These are phyloP conservation scores for Leucosporidium creatinivorum DNA, from an alignment of 768 basidiomycete genomes.

Conservation along the genomic window DNA sequence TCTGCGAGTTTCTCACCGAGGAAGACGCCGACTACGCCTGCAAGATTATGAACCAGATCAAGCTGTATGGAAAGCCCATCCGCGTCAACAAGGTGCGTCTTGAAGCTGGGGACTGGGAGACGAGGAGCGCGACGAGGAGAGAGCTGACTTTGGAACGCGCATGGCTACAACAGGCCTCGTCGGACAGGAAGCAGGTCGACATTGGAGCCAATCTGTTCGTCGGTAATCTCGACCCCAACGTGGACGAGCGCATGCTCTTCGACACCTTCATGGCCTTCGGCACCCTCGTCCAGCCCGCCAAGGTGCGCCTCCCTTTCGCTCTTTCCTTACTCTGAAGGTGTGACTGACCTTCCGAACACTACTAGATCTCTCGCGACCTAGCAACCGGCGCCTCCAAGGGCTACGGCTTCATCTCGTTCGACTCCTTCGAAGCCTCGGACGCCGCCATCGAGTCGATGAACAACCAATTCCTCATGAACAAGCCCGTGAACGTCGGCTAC, in stretches of 20 bases:
- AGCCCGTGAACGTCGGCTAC: constrained; percentile 92
- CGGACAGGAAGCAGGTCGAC: constrained; percentile 95
- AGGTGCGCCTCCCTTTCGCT: constrained; percentile 49
- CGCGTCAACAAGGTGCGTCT: constrained; percentile 91
- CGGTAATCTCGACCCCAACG: constrained; percentile 88
- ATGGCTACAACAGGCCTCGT: constrained; percentile 62
- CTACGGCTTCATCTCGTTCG: constrained; percentile 94
- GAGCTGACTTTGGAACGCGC: background rate
- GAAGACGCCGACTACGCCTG: constrained; percentile 99
- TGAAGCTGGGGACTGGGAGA: background rate
- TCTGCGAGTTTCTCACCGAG: constrained; percentile 98
- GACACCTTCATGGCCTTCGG: constrained; percentile 96
- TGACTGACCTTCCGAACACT: background rate
- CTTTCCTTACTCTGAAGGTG: background rate
- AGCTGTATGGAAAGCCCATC: constrained; percentile 96
- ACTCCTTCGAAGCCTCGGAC: constrained; percentile 95
- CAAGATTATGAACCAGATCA: constrained; percentile 99
- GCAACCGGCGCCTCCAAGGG: constrained; percentile 80
- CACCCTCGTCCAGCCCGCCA: constrained; percentile 81
- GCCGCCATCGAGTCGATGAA: constrained; percentile 96
- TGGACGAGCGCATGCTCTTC: constrained; percentile 84
- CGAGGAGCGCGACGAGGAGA: background rate
- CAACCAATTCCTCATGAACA: constrained; percentile 95
- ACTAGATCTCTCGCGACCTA: constrained; percentile 87
- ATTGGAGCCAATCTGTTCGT: constrained; percentile 97